These are phyloP conservation scores for Pseudogymnoascus sp. DNA, from an alignment of 2,329 filamentous ascomycete genomes.

Conservation along the genomic window DNA sequence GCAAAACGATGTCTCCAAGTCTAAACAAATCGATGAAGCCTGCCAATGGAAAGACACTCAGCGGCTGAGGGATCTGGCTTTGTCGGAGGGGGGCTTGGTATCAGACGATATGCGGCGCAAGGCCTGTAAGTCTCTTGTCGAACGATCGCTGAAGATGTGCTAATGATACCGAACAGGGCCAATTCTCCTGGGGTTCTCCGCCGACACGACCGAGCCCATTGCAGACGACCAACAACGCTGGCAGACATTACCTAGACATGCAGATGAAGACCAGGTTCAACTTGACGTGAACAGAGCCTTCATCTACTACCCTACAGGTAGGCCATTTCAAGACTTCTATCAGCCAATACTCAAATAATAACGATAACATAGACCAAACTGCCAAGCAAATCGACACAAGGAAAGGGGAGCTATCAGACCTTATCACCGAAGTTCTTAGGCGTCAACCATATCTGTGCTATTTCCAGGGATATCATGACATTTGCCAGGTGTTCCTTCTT, in stretches of 20 bases:
- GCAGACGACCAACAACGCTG: constrained; percentile 24
- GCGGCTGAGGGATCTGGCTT: constrained; percentile 52
- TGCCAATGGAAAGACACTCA: constrained; percentile 53
- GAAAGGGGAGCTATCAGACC: constrained; percentile 68
- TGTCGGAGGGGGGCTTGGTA: constrained; percentile 60
- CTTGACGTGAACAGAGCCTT: constrained; percentile 95
- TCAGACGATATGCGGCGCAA: constrained; percentile 60
- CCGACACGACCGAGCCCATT: constrained; percentile 18
- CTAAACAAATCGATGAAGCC: constrained; percentile 39
- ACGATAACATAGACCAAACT: constrained; percentile 52
- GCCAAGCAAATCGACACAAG: constrained; percentile 62
- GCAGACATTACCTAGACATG: constrained; percentile 62
- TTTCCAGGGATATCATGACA: constrained; percentile 98
- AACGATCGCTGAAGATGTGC: constrained; percentile 14
- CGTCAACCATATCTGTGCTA: constrained; percentile 80
- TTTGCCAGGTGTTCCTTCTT: constrained; percentile 88
- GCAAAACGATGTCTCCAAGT: background rate
- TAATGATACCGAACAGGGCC: constrained; percentile 49
- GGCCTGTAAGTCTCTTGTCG: constrained; percentile 61
- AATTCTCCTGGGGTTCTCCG: constrained; percentile 44
- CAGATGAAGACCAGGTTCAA: constrained; percentile 83
- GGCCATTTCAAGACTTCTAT: constrained; percentile 27
- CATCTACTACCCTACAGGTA: constrained; percentile 87
- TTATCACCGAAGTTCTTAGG: constrained; percentile 78
- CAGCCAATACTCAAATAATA: constrained; percentile 24